Conservation (phyloP, 2,329 filamentous ascomycete genomes). For the Verticillium tricorpus region DNA sequence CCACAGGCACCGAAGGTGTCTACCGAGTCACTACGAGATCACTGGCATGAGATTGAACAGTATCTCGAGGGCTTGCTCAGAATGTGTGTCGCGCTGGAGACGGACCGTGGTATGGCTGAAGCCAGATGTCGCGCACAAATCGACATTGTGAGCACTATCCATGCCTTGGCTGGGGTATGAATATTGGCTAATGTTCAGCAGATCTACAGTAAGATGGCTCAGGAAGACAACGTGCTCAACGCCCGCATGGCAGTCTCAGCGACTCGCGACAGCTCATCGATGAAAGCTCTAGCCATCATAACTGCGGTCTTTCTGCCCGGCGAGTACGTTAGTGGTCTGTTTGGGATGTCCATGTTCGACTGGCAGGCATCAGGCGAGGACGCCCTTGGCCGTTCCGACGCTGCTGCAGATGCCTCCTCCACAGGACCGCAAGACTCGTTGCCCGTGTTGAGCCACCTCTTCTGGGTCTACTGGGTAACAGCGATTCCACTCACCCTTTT, state of each 20-base stretch:
- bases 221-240: conserved; percentile 42
- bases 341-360: conserved; percentile 44
- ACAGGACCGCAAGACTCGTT: conserved; percentile 18
- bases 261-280: conserved; percentile 38
- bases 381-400: conserved; percentile 10
- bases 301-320: conserved; percentile 43
- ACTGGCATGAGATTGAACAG: conserved; percentile 43
- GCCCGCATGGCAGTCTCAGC: conserved; percentile 35
- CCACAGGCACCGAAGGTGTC: conserved; percentile 10
- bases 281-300: conserved; percentile 43
- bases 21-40: conserved; percentile 21
- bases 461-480: conserved; percentile 43
- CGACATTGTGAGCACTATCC: conserved; percentile 31
- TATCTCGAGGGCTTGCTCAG: conserved; percentile 39
- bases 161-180: too few relatives aligned
- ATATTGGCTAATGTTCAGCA: conserved; percentile 11
- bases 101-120: conserved; percentile 41
- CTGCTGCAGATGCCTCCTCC: conserved; percentile 2
- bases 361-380: conserved; percentile 34
- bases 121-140: conserved; percentile 40
- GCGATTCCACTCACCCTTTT: conserved; percentile 36
- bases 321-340: conserved; percentile 40
- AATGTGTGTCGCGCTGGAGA: conserved; percentile 39
- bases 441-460: conserved; percentile 31
- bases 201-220: conserved; percentile 45